Evolutionary conservation across 73 alveolate species (phyloP).

Genomic region (Effrenium voratum): DNA sequence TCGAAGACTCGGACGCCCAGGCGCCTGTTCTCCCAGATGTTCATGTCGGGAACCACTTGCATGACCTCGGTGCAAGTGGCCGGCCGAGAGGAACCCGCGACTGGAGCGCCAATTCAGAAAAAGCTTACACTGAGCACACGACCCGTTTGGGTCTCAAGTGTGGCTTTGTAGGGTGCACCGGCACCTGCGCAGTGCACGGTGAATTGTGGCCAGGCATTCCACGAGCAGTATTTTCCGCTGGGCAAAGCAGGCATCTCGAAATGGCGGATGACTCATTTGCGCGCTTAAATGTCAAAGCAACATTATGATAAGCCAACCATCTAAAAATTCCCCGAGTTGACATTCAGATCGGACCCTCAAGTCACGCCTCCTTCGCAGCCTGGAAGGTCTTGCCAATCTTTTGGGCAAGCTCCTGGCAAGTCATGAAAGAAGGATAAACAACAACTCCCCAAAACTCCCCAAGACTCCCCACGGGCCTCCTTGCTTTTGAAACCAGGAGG

Average conservation of each 20-base stretch:
- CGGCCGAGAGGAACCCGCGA: too few species aligned
- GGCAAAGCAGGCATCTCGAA: too few species aligned
- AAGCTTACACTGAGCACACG: neutral
- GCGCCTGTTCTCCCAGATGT: constrained; percentile 63
- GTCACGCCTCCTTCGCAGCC: constrained; percentile 75
- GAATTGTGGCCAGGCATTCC: too few species aligned
- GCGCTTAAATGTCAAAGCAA: too few species aligned
- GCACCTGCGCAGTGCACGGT: too few species aligned
- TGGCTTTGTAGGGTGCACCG: constrained; percentile 88
- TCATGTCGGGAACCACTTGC: constrained; percentile 80
- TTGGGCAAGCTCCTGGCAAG: constrained; percentile 79
- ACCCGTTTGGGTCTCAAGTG: constrained; percentile 61
- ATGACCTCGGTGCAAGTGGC: too few species aligned
- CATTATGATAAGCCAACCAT: too few species aligned
- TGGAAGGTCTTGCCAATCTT: constrained; percentile 92
- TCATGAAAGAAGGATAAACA: neutral
- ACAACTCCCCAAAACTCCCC: neutral
- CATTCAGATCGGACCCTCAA: neutral
- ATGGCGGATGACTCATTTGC: too few species aligned
- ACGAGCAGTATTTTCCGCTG: too few species aligned
- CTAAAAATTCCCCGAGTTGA: too few species aligned
- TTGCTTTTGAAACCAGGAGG: constrained; percentile 91
- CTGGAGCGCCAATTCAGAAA: too few species aligned
- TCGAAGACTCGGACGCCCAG: neutral
- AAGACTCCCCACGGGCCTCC: constrained; percentile 17